Base-by-base conservation (phyloP, 768 basidiomycete genomes). In the Amanita subjunquillea region DNA sequence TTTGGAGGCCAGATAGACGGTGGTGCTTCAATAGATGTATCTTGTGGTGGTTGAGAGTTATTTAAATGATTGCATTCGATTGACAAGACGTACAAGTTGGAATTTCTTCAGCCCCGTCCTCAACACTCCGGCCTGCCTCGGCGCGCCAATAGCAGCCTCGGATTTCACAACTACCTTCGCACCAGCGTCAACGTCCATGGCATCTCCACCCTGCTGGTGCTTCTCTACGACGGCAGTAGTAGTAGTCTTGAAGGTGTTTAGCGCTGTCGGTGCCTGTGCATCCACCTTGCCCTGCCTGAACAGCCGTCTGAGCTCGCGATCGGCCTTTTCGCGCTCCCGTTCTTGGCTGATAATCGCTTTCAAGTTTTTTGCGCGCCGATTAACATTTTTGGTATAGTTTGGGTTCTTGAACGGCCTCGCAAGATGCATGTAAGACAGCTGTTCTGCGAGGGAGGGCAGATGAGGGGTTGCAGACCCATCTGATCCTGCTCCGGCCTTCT, bases 351-450 rank as follows among this genome's bases (percentile, higher is more conserved):
- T 71, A 2, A 92, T 82, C 2, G 80, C 74, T 67, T 91, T 92
- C 60, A 90, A 63, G 57, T 89, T 88, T 71, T 87, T 90, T 20
- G 85, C 79, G 20, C 88, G 74, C 6, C 87, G 74, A 54, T 80
- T 86, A 6, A 75, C 60, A 58, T 88, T 87, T 67, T 84, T 88
- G 6, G 71, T 72, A 59, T 88, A 87, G 25, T 72, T 64, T 0
- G 79, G 74, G 57, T 83, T 88, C 67, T 92, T 92, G 72, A 91
- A 91, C 0, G 87, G 85, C 0, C 85, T 76, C 0, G 85, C 82
- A 25, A 65, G 66, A 53, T 87, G 78, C 2, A 86, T 69, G 59
- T 84, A 86, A 0, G 88, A 91, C 15, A 89, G 67, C 50, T 86
- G 80, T 58, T 87, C 87, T 8, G 81, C 82, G 39, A 51, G 50